phyloP scores from a whole-genome alignment of 179 eudicot species.

The Gypsophila paniculata region DNA sequence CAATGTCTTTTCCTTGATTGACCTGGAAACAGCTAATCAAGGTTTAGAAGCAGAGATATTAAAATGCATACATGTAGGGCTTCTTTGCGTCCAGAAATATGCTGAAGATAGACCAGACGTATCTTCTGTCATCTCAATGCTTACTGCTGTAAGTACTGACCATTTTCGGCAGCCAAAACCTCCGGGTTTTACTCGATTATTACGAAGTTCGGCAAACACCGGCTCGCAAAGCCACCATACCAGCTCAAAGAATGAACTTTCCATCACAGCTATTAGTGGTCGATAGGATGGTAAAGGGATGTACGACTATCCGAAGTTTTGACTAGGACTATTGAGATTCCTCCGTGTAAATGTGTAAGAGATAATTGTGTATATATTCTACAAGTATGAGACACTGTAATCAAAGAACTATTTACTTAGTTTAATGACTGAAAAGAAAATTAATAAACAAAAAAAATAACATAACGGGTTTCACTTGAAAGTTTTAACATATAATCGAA shows the following conservation, averaged over 20 bases:
- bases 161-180: conserved; percentile 34
- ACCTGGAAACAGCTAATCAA: conserved; percentile 24
- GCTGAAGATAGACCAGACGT: conserved; percentile 35
- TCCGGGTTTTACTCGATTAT: conserved; percentile 30
- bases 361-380: background rate
- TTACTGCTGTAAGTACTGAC: conserved; percentile 24
- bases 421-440: too few relatives aligned
- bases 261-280: conserved; percentile 14
- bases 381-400: background rate
- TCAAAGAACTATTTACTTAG: too few relatives aligned
- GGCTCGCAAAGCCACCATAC: background rate
- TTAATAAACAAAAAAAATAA: too few relatives aligned
- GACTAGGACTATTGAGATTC: background rate
- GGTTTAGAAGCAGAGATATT: conserved; percentile 20
- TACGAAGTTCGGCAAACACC: conserved; percentile 8
- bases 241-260: conserved; percentile 14
- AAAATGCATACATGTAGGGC: conserved; percentile 33
- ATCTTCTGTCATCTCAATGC: conserved; percentile 34
- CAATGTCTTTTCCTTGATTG: conserved; percentile 20
- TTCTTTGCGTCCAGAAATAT: conserved; percentile 38
- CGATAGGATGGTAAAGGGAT: conserved; percentile 8
- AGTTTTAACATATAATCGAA: too few relatives aligned
- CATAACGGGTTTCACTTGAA: too few relatives aligned
- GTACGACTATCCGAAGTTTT: background rate
- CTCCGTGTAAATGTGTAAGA: conserved; percentile 7